Conservation (phyloP, 2,329 filamentous ascomycete genomes). For the Calonectria pauciramosa region DNA sequence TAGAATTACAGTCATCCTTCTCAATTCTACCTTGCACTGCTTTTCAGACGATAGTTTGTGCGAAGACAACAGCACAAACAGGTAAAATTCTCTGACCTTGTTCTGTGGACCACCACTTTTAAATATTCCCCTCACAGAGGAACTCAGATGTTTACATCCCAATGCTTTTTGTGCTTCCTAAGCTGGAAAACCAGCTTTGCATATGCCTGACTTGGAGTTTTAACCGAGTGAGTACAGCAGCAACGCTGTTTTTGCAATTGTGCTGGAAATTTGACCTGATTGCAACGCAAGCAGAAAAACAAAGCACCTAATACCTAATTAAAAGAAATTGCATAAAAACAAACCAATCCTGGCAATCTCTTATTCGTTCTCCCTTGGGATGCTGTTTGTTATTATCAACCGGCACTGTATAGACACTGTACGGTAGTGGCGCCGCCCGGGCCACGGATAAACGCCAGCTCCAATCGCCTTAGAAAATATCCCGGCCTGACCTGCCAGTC, state of each 20-base stretch:
- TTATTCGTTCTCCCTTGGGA: background rate
- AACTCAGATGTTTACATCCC: too few species aligned
- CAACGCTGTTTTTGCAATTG: background rate
- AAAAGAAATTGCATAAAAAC: background rate
- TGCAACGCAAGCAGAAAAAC: background rate
- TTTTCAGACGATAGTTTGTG: too few species aligned
- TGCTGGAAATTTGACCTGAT: background rate
- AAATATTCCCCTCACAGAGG: too few species aligned
- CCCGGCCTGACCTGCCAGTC: background rate
- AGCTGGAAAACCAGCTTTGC: too few species aligned
- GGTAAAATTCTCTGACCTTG: too few species aligned
- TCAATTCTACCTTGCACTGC: too few species aligned
- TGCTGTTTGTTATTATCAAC: conserved; percentile 3
- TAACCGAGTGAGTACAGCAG: background rate
- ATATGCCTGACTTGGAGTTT: background rate
- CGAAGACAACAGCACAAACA: too few species aligned
- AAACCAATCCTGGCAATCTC: background rate
- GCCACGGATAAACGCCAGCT: background rate
- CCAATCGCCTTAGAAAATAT: background rate
- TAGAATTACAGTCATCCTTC: too few species aligned
- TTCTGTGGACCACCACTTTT: too few species aligned
- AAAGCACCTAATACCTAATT: background rate
- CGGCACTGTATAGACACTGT: conserved; percentile 3
- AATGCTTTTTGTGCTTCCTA: too few species aligned
- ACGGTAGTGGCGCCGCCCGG: background rate